Percentiles rank a stretch among this genome's conserved stretches.
phyloP scores from a whole-genome alignment of 1,284 basidiomycete genomes.

The Vanrija pseudolonga region DNA sequence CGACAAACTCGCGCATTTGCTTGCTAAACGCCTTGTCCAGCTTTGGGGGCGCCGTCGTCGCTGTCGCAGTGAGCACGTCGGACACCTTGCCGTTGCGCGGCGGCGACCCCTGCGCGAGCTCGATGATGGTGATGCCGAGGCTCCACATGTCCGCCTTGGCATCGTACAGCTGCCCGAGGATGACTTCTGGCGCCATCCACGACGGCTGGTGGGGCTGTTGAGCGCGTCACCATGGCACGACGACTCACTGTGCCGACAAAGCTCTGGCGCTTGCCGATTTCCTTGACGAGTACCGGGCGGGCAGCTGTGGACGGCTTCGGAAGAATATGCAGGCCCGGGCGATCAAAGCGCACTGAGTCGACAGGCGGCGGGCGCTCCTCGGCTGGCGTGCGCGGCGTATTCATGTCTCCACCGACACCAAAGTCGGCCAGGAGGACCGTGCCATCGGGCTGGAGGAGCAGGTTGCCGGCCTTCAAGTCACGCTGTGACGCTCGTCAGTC shows the following conservation, averaged over 20 bases:
- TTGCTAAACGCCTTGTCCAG: conserved; percentile 55
- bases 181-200: conserved; percentile 98
- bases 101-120: conserved; percentile 32
- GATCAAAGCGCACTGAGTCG: conserved; percentile 29
- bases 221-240: background rate
- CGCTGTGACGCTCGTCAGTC: conserved; percentile 20
- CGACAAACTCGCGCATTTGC: conserved; percentile 83
- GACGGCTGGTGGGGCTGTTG: conserved; percentile 57
- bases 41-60: conserved; percentile 1
- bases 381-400: conserved; percentile 18
- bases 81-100: conserved; percentile 14
- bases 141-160: conserved; percentile 97
- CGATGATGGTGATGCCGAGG: conserved; percentile 68
- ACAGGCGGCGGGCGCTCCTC: conserved; percentile 10
- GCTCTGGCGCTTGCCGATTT: conserved; percentile 71
- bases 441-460: conserved; percentile 73
- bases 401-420: conserved; percentile 60
- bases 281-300: conserved; percentile 7
- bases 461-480: conserved; percentile 68
- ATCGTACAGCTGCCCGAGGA: conserved; percentile 79
- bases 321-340: conserved; percentile 5
- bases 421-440: conserved; percentile 90
- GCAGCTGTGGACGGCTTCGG: conserved; percentile 5
- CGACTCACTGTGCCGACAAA: conserved; percentile 71
- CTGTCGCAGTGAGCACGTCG: conserved; percentile 9